Conservation (phyloP, 305 asterid genomes). For the Fraxinus paxiana region DNA sequence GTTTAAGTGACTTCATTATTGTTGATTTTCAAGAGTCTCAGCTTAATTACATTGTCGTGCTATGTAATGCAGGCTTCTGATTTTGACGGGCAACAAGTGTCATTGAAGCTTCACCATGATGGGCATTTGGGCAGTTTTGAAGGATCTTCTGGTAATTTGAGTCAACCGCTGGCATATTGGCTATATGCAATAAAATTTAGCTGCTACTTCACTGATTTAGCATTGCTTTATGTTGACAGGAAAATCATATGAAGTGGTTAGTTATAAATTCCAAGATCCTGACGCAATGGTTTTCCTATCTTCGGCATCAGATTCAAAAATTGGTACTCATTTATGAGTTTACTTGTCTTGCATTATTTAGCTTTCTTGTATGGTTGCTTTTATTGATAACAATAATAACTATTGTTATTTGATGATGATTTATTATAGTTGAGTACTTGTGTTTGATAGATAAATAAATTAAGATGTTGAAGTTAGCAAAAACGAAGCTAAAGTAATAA, state of each 20-base stretch:
- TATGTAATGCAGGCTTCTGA: constrained; percentile 32
- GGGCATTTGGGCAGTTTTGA: constrained; percentile 46
- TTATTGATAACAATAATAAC: background rate
- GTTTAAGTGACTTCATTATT: background rate
- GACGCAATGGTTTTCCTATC: constrained; percentile 52
- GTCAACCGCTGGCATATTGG: background rate
- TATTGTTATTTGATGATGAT: background rate
- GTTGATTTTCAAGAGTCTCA: background rate
- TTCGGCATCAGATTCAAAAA: constrained; percentile 45
- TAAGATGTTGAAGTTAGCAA: background rate
- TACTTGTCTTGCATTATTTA: background rate
- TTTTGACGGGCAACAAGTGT: constrained; percentile 42
- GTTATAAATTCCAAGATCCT: constrained; percentile 42
- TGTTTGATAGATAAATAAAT: background rate
- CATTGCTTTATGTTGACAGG: constrained; percentile 38
- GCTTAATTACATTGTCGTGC: background rate
- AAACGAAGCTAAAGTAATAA: background rate
- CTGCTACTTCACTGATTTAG: background rate
- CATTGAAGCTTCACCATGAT: constrained; percentile 43
- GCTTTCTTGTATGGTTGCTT: background rate
- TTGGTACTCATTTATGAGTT: constrained; percentile 33
- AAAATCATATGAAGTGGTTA: constrained; percentile 58
- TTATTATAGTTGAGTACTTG: background rate
- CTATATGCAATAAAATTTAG: background rate
- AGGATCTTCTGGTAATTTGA: constrained; percentile 42